Percentiles rank a stretch among this genome's conserved stretches.
Evolutionary conservation across 208 protist genomes (phyloP).

Genomic region (Trypanosoma melophagium): DNA sequence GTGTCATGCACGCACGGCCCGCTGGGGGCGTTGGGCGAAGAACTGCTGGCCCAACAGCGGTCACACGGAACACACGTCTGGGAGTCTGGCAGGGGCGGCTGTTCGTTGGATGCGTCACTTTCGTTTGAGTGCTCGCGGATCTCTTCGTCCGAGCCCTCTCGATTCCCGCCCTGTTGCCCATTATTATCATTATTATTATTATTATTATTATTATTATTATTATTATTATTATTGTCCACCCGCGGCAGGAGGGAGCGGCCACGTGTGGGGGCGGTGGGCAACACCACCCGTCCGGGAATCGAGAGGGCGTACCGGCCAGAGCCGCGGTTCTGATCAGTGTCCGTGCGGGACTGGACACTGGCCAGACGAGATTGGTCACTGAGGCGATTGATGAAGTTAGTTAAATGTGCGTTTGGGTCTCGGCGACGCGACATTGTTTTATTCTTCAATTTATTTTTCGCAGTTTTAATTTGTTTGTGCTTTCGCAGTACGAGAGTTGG

Average conservation of each 20-base stretch:
- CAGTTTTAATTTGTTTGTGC: background rate
- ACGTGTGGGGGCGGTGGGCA: background rate
- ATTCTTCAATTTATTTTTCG: constrained; percentile 2
- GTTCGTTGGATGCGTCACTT: too few relatives aligned
- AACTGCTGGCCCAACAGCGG: too few relatives aligned
- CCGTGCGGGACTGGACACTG: too few relatives aligned
- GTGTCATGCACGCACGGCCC: too few relatives aligned
- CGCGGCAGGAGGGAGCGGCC: constrained; percentile 10
- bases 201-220: background rate
- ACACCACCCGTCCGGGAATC: background rate
- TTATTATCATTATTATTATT: background rate
- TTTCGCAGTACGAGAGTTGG: constrained; percentile 1
- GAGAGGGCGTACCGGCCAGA: constrained; percentile 7
- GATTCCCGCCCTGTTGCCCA: too few relatives aligned
- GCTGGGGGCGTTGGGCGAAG: too few relatives aligned
- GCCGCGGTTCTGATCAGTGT: background rate
- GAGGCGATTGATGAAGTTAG: constrained; percentile 8
- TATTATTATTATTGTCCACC: background rate
- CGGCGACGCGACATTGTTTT: constrained; percentile 13
- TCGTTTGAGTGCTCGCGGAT: too few relatives aligned
- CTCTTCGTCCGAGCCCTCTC: too few relatives aligned
- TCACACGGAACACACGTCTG: too few relatives aligned
- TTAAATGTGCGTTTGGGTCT: constrained; percentile 11
- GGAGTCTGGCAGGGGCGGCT: too few relatives aligned
- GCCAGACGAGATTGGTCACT: background rate